phyloP scores from a whole-genome alignment of 2,329 filamentous ascomycete genomes.

The Colletotrichum sp. region DNA sequence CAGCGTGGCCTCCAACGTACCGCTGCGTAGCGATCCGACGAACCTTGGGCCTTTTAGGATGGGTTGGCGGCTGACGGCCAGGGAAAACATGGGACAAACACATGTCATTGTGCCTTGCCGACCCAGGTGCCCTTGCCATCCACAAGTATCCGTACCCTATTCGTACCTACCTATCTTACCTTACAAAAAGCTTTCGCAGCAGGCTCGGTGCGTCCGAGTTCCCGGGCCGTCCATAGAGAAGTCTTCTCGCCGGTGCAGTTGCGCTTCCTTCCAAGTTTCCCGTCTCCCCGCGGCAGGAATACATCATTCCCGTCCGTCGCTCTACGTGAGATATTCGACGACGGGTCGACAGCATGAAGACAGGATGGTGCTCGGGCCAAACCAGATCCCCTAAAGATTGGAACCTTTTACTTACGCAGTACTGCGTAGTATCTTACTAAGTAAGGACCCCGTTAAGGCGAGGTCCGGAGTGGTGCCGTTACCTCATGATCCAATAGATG shows the following conservation, averaged over 20 bases:
- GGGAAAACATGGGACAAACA: constrained; percentile 11
- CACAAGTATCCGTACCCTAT: neutral
- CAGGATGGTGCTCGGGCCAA: neutral
- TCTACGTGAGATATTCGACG: neutral
- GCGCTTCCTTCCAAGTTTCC: constrained; percentile 5
- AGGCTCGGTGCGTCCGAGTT: neutral
- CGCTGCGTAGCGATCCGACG: neutral
- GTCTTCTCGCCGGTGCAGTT: neutral
- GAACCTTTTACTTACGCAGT: too few species aligned
- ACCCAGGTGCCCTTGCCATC: neutral
- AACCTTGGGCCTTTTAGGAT: neutral
- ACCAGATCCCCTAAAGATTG: neutral
- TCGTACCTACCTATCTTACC: neutral
- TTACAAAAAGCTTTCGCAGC: neutral
- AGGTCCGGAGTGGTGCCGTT: neutral
- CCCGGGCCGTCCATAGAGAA: neutral
- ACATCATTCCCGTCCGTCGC: neutral
- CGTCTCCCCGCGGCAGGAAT: neutral
- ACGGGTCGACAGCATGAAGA: neutral
- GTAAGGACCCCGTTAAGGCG: neutral
- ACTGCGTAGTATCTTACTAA: too few species aligned
- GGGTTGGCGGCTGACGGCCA: neutral
- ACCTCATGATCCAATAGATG: constrained; percentile 11
- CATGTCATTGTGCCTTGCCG: constrained; percentile 15
- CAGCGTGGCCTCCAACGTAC: neutral